Conservation (phyloP, 2,329 filamentous ascomycete species). For the Berkeleyomyces rouxiae region DNA sequence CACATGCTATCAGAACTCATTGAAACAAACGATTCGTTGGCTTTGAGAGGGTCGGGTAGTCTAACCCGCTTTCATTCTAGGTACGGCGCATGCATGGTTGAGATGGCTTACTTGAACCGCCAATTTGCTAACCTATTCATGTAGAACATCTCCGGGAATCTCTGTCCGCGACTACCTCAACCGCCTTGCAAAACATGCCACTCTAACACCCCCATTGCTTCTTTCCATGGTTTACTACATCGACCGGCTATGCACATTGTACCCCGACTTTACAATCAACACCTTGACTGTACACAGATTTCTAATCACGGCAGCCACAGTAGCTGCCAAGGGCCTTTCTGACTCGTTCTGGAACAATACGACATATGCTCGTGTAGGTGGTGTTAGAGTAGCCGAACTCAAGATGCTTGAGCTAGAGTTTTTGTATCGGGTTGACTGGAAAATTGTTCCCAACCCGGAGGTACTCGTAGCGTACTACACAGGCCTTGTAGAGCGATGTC, state of each 20-base stretch:
- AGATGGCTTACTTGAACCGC: background rate
- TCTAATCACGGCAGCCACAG: slow-evolving; percentile 85
- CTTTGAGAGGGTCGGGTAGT: slow-evolving; percentile 53
- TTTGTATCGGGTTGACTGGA: slow-evolving; percentile 82
- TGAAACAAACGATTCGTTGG: slow-evolving; percentile 75
- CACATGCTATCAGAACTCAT: slow-evolving; percentile 95
- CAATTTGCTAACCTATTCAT: slow-evolving; percentile 6
- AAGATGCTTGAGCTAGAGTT: slow-evolving; percentile 89
- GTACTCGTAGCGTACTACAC: slow-evolving; percentile 86
- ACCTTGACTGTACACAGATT: slow-evolving; percentile 95
- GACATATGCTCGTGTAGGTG: slow-evolving; percentile 85
- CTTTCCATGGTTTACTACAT: slow-evolving; percentile 99
- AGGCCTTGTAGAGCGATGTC: slow-evolving; percentile 56
- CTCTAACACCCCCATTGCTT: slow-evolving; percentile 80
- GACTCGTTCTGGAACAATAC: slow-evolving; percentile 98
- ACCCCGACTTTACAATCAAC: slow-evolving; percentile 89
- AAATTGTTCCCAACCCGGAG: slow-evolving; percentile 89
- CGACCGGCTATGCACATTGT: slow-evolving; percentile 79
- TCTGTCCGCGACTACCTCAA: slow-evolving; percentile 89
- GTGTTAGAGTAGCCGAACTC: slow-evolving; percentile 76
- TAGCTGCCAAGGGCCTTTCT: slow-evolving; percentile 87
- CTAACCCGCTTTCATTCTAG: slow-evolving; percentile 91
- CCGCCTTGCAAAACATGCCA: slow-evolving; percentile 83
- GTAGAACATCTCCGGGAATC: slow-evolving; percentile 61
- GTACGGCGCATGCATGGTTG: slow-evolving; percentile 27